Evolutionary conservation across 352 stramenopile species (phyloP).

Genomic region (Phytophthora lateralis): DNA sequence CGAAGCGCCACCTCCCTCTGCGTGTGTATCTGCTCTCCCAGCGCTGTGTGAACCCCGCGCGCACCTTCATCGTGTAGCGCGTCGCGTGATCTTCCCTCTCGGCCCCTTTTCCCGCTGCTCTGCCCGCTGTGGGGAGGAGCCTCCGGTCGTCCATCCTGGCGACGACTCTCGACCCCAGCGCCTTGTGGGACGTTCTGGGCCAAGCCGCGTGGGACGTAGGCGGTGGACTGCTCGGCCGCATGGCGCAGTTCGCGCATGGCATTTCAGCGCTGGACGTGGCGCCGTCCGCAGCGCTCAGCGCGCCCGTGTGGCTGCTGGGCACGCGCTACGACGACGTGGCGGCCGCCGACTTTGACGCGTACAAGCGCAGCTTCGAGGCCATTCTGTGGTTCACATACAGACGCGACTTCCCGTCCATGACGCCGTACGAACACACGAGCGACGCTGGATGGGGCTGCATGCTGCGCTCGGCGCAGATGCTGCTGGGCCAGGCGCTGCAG

Average conservation of each 20-base stretch:
- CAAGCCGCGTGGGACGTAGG: constrained; percentile 42
- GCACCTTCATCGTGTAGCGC: constrained; percentile 19
- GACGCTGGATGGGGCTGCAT: constrained; percentile 97
- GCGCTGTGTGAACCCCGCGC: not conserved
- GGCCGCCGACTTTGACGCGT: constrained; percentile 50
- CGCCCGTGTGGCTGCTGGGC: constrained; percentile 60
- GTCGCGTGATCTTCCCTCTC: constrained; percentile 2
- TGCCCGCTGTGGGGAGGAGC: not conserved
- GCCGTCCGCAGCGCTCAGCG: constrained; percentile 33
- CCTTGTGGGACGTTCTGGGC: constrained; percentile 33
- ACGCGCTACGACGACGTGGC: constrained; percentile 40
- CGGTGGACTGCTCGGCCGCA: constrained; percentile 52
- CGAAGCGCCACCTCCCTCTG: not conserved
- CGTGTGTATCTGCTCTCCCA: constrained; percentile 6
- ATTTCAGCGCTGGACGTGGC: constrained; percentile 75
- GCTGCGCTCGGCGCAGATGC: constrained; percentile 95
- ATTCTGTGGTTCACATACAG: constrained; percentile 93
- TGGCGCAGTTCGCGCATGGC: constrained; percentile 85
- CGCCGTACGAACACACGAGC: constrained; percentile 87
- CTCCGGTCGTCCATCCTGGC: constrained; percentile 22
- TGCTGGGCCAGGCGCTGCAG: constrained; percentile 91
- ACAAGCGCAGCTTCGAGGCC: constrained; percentile 63
- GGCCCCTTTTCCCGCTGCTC: not conserved
- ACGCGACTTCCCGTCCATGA: constrained; percentile 85
- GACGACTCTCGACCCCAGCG: constrained; percentile 19